phyloP scores from a whole-genome alignment of 768 basidiomycete species.

The Auricularia cornea region DNA sequence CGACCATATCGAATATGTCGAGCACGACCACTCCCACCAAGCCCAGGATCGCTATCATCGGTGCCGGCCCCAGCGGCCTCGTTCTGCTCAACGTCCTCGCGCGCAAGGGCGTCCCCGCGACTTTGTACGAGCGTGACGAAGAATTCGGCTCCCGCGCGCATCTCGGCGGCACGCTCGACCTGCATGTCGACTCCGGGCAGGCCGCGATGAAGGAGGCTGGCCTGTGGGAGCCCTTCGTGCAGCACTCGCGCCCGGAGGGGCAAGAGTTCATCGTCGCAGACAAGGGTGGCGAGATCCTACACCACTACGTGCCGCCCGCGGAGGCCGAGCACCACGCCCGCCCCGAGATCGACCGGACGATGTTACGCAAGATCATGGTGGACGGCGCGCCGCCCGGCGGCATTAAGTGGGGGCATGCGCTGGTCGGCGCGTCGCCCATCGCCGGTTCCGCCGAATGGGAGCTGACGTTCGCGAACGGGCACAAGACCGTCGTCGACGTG shows the following conservation, averaged over 20 bases:
- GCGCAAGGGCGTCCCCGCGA: slow-evolving; percentile 10
- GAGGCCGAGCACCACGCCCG: background rate
- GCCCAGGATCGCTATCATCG: slow-evolving; percentile 14
- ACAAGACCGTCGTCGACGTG: background rate
- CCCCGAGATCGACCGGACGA: background rate
- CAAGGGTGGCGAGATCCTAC: background rate
- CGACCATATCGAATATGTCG: too few species aligned
- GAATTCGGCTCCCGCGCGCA: slow-evolving; percentile 11
- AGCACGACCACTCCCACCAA: too few species aligned
- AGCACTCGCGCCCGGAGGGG: slow-evolving; percentile 13
- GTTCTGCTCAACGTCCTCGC: slow-evolving; percentile 21
- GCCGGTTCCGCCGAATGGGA: background rate
- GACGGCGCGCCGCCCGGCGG: slow-evolving; percentile 8
- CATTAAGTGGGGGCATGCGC: slow-evolving; percentile 5
- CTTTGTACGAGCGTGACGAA: slow-evolving; percentile 19
- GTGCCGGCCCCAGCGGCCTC: slow-evolving; percentile 22
- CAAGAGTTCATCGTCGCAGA: slow-evolving; percentile 17
- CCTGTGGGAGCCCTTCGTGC: slow-evolving; percentile 15
- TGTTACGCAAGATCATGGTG: slow-evolving; percentile 10
- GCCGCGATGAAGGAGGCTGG: slow-evolving; percentile 14
- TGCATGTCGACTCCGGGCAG: slow-evolving; percentile 20
- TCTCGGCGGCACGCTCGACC: slow-evolving; percentile 19
- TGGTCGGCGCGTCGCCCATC: background rate
- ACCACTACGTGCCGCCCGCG: background rate
- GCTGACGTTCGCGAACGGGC: too few species aligned